Percentiles rank a stretch among this genome's conserved stretches.
phyloP scores from a whole-genome alignment of 2,329 filamentous ascomycete species.

The Magnaporthiopsis rhizophila region DNA sequence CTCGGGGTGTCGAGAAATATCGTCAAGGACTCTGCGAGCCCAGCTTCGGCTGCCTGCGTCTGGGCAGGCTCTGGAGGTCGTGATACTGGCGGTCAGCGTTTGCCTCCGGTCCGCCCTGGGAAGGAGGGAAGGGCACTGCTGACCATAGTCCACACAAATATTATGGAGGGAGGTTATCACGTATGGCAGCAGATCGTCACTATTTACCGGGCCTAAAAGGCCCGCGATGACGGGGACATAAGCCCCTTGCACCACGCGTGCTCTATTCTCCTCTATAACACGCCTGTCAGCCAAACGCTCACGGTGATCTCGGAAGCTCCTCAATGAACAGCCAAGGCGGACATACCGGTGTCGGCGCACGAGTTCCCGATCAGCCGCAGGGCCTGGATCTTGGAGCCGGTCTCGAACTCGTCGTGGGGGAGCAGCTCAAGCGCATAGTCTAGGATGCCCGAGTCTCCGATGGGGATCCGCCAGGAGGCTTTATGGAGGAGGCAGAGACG shows the following conservation, averaged over 20 bases:
- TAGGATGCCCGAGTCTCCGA: slow-evolving; percentile 50
- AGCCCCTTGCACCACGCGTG: slow-evolving; percentile 41
- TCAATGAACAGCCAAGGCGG: not conserved
- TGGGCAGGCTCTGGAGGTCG: slow-evolving; percentile 45
- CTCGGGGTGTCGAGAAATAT: slow-evolving; percentile 38
- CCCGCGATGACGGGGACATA: slow-evolving; percentile 39
- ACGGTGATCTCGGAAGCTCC: not conserved
- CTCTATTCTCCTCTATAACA: slow-evolving; percentile 48
- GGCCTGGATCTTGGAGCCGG: slow-evolving; percentile 42
- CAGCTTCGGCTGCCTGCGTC: slow-evolving; percentile 41
- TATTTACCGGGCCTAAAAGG: slow-evolving; percentile 35
- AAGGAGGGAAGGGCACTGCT: slow-evolving; percentile 13
- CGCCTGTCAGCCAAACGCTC: slow-evolving; percentile 8
- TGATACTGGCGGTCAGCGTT: not conserved
- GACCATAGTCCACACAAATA: slow-evolving; percentile 55
- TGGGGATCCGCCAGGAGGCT: slow-evolving; percentile 49
- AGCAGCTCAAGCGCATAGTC: slow-evolving; percentile 46
- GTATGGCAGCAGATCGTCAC: slow-evolving; percentile 35
- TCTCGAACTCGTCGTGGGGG: slow-evolving; percentile 26
- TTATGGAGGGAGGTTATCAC: slow-evolving; percentile 55
- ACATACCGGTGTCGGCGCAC: slow-evolving; percentile 49
- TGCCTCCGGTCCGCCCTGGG: no score
- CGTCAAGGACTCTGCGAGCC: slow-evolving; percentile 41
- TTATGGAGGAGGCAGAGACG: no score
- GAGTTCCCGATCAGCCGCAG: slow-evolving; percentile 54